Conservation (phyloP, 345 rosid genomes). For the Populus tremula region DNA sequence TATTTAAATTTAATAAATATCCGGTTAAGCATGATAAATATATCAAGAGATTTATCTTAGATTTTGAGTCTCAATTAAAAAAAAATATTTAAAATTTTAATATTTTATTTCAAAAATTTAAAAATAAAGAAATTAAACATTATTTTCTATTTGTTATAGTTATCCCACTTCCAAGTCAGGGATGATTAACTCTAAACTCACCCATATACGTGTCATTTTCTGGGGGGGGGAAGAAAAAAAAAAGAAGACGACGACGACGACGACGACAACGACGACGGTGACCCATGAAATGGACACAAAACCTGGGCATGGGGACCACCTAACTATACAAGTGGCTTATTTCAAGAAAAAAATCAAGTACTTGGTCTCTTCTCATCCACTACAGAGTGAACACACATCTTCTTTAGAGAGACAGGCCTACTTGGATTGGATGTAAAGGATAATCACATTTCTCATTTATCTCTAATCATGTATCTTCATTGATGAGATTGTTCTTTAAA, state of each 20-base stretch:
- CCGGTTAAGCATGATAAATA: too few relatives aligned
- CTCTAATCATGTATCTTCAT: background rate
- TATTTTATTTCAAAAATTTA: too few relatives aligned
- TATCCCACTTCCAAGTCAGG: too few relatives aligned
- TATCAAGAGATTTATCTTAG: too few relatives aligned
- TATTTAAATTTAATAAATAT: too few relatives aligned
- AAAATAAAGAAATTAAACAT: too few relatives aligned
- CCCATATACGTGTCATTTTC: background rate
- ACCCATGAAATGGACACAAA: background rate
- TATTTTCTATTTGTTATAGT: too few relatives aligned
- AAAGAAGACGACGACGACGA: too few relatives aligned
- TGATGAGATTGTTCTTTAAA: too few relatives aligned
- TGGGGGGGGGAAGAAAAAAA: fast-evolving
- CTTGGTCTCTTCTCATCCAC: background rate
- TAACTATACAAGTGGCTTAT: background rate
- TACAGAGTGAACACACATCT: background rate
- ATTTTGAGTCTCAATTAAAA: too few relatives aligned
- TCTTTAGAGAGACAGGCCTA: background rate
- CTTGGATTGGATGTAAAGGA: background rate
- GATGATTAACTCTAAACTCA: background rate
- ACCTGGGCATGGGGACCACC: background rate
- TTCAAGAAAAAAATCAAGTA: background rate
- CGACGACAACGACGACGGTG: background rate
- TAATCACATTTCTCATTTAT: background rate
- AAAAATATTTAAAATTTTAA: too few relatives aligned